These are phyloP conservation scores for Artemisia argyi DNA, from an alignment of 129 eudicot genomes.

Conservation along the genomic window DNA sequence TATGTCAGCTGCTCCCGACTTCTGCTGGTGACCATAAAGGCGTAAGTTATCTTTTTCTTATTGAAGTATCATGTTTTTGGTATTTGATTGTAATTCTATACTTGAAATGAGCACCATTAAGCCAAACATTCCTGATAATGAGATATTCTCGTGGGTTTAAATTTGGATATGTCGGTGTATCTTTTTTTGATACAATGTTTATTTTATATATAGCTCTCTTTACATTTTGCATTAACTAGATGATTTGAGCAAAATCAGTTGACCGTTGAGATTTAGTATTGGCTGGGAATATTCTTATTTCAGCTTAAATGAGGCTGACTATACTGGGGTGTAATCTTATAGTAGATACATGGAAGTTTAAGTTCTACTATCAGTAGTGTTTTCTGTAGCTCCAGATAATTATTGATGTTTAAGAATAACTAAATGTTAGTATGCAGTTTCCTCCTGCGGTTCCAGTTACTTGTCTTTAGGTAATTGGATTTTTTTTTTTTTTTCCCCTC, in stretches of 20 bases:
- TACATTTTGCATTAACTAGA: not conserved
- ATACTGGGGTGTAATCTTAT: too few species aligned
- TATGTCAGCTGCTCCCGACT: constrained; percentile 83
- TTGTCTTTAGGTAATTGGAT: not conserved
- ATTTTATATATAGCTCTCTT: not conserved
- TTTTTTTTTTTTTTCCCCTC: not conserved
- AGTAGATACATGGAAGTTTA: too few species aligned
- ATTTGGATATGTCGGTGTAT: not conserved
- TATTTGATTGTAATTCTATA: not conserved
- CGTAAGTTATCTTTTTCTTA: constrained; percentile 49
- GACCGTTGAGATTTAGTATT: too few species aligned
- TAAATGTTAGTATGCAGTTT: too few species aligned
- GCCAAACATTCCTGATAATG: not conserved
- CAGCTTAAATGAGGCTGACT: too few species aligned
- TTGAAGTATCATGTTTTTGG: constrained; percentile 1
- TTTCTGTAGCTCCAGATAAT: too few species aligned
- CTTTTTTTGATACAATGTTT: not conserved
- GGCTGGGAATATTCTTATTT: too few species aligned
- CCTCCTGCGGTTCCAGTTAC: not conserved
- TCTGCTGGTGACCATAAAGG: constrained; percentile 84
- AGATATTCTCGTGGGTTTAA: not conserved
- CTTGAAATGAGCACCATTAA: not conserved
- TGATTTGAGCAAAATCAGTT: not conserved
- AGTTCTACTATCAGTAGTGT: too few species aligned
- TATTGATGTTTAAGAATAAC: too few species aligned